These are phyloP conservation scores for Clavispora fructus DNA, from an alignment of 805 yeast species.

Conservation along the genomic window DNA sequence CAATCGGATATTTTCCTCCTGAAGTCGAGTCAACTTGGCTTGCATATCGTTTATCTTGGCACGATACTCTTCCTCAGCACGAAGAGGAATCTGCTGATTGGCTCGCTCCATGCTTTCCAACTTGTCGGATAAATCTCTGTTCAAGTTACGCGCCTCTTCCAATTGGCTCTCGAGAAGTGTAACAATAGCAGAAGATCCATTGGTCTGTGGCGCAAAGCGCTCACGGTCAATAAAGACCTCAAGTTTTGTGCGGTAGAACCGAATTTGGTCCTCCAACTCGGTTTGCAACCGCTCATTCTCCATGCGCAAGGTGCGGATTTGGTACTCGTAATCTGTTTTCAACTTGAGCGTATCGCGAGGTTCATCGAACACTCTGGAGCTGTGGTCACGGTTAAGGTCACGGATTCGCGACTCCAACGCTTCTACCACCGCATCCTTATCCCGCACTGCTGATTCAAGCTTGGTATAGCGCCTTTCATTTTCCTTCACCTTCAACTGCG, in stretches of 20 bases:
- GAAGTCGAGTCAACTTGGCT: constrained; percentile 6
- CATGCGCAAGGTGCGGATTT: constrained; percentile 28
- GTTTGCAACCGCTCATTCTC: constrained; percentile 35
- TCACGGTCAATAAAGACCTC: constrained; percentile 17
- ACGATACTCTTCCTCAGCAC: not conserved
- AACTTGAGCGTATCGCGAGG: constrained; percentile 16
- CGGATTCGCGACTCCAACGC: constrained; percentile 29
- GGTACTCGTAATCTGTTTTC: constrained; percentile 34
- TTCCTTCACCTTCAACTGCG: constrained; percentile 16
- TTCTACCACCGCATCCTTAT: constrained; percentile 34
- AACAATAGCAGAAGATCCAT: constrained; percentile 9
- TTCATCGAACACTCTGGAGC: constrained; percentile 3
- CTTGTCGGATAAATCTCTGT: constrained; percentile 21
- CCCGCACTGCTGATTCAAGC: constrained; percentile 16
- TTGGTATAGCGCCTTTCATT: constrained; percentile 14
- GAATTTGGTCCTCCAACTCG: constrained; percentile 31
- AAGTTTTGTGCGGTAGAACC: constrained; percentile 26
- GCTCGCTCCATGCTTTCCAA: constrained; percentile 6
- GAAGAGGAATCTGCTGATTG: constrained; percentile 11
- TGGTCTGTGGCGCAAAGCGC: constrained; percentile 1
- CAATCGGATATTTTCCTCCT: constrained; percentile 1
- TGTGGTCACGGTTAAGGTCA: constrained; percentile 22
- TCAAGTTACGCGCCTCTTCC: constrained; percentile 24
- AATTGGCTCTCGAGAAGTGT: constrained; percentile 29
- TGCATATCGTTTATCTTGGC: constrained; percentile 16